Percentiles rank a stretch among this genome's conserved stretches.
phyloP scores from a whole-genome alignment of 2,329 filamentous ascomycete species.

The Claviceps sp. region DNA sequence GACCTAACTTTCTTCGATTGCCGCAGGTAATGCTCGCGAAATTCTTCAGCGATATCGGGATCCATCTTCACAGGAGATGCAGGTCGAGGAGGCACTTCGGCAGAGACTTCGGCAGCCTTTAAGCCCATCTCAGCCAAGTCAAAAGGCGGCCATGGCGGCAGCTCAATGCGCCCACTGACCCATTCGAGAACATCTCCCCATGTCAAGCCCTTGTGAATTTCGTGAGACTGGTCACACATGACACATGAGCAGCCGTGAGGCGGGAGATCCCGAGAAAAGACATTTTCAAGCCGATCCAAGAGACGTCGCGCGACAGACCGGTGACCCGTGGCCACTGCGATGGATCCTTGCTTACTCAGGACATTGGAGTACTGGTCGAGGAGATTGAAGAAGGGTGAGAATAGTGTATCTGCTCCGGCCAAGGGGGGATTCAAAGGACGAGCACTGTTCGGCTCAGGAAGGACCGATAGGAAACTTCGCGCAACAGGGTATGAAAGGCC shows the following conservation, averaged over 20 bases:
- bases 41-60: constrained; percentile 87
- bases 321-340: constrained; percentile 92
- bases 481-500: constrained; percentile 61
- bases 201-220: constrained; percentile 60
- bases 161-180: constrained; percentile 74
- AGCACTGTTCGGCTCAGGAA: constrained; percentile 42
- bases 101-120: constrained; percentile 47
- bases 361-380: constrained; percentile 79
- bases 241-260: constrained; percentile 74
- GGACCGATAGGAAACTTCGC: constrained; percentile 55
- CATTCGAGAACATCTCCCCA: constrained; percentile 95
- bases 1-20: constrained; percentile 86
- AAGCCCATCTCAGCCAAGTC: constrained; percentile 50
- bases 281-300: constrained; percentile 80
- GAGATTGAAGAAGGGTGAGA: constrained; percentile 68
- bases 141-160: constrained; percentile 84
- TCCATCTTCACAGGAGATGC: constrained; percentile 63
- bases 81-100: constrained; percentile 44
- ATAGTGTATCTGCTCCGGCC: constrained; percentile 57
- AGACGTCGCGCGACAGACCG: constrained; percentile 83
- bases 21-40: constrained; percentile 78
- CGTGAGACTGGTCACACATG: constrained; percentile 56
- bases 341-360: constrained; percentile 67
- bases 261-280: constrained; percentile 87
- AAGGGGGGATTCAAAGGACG: constrained; percentile 51